A percentile compares a stretch with the other conserved stretches of the same genome.
These are phyloP conservation scores for Aspergillus sclerotioniger DNA, from an alignment of 495 filamentous ascomycete species.

Conservation along the genomic window DNA sequence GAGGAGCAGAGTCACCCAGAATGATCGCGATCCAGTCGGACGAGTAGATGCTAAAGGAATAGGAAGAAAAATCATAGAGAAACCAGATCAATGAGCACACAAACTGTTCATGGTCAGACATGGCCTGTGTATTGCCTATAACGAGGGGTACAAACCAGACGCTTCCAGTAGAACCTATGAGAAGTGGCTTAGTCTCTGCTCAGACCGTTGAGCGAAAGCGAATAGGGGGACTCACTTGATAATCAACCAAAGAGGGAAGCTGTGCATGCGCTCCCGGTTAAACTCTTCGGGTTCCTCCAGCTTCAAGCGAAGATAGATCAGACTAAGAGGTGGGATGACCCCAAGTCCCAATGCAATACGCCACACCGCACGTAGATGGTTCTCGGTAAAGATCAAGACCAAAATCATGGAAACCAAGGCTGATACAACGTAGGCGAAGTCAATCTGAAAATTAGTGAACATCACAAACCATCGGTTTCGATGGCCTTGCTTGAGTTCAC, in stretches of 20 bases:
- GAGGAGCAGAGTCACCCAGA: slow-evolving; percentile 49
- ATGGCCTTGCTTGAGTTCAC: slow-evolving; percentile 75
- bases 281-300: slow-evolving; percentile 84
- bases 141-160: slow-evolving; percentile 29
- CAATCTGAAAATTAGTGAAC: slow-evolving; percentile 89
- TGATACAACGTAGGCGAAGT: slow-evolving; percentile 73
- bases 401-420: slow-evolving; percentile 73
- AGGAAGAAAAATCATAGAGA: slow-evolving; percentile 82
- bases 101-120: slow-evolving; percentile 61
- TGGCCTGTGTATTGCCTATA: slow-evolving; percentile 11
- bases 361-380: slow-evolving; percentile 73
- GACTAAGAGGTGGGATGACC: slow-evolving; percentile 70
- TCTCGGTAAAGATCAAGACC: slow-evolving; percentile 63
- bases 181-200: slow-evolving; percentile 2
- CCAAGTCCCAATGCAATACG: slow-evolving; percentile 74
- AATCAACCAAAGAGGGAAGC: slow-evolving; percentile 49
- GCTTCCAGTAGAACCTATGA: slow-evolving; percentile 51
- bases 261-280: slow-evolving; percentile 56
- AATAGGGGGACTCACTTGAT: slow-evolving; percentile 39
- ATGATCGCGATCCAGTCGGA: slow-evolving; percentile 68
- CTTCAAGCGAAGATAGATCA: slow-evolving; percentile 73
- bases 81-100: slow-evolving; percentile 86
- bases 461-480: slow-evolving; percentile 89
- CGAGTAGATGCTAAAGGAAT: slow-evolving; percentile 78
- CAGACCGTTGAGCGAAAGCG: too few relatives aligned